Base-by-base conservation (phyloP, 1,284 basidiomycete genomes). In the Microbotryum saponariae region DNA sequence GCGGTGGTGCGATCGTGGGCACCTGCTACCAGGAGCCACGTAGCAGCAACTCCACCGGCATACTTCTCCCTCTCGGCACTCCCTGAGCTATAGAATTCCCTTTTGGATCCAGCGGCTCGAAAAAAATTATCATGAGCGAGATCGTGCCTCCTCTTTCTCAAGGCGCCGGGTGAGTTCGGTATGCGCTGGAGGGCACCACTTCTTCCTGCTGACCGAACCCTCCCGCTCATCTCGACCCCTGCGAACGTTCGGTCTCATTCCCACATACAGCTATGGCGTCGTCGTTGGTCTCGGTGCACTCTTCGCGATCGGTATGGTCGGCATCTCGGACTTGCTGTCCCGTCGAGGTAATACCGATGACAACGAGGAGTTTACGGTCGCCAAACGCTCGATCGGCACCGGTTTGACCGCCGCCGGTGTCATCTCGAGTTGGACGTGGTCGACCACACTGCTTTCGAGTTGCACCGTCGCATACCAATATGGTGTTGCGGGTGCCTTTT, bases 331-430 rank as follows among this genome's bases (percentile, higher is more conserved):
- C 23, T 44, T 61, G 14, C 49, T 63, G 16, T 49, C 51, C 47
- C 54, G 59, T 49, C 59, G 51, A 2, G 61, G 61, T 4, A 58
- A 29, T 20, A 25, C 21, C 14, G 57, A 62, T 46, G 52, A 58
- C 48, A 60, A 60, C 23, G 64, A 66, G 33, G 66, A 68, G 31
- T 68, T 68, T 48, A 56, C 61, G 9, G 63, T 66, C 27, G 66
- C 66, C 21, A 60, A 56, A 31, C 71, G 72, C 27, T 71, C 69
- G 8, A 71, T 76, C 54, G 91, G 91, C 68, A 89, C 91, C 4
- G 91, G 91, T 9, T 79, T 96, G 48, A 91, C 93, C 61, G 91
- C 91, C 0, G 84, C 88, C 9, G 91, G 90, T 12, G 92, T 94
- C 65, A 89, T 93, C 21, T 83, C 80, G 52, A 80, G 81, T 1